Evolutionary conservation across 2,329 filamentous ascomycete species (phyloP).

Genomic region (Penicillium sp.): DNA sequence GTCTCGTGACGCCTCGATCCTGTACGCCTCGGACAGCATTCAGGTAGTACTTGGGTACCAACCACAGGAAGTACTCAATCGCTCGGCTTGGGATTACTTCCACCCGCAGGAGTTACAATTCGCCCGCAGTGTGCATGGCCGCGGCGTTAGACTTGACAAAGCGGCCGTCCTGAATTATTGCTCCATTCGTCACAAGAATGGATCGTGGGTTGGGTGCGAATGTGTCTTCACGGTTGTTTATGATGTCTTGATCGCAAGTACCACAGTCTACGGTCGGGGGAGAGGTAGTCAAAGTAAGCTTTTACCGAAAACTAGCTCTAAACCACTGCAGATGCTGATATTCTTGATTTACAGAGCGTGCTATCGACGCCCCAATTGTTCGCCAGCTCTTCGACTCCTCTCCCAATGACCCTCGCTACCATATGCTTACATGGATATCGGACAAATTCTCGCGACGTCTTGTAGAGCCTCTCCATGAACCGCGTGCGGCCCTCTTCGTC

Average conservation of each 20-base stretch:
- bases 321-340: not conserved
- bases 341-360: slow-evolving; percentile 65
- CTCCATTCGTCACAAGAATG: slow-evolving; percentile 70
- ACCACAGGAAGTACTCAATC: slow-evolving; percentile 75
- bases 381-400: slow-evolving; percentile 81
- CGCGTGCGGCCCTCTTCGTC: slow-evolving; percentile 80
- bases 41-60: slow-evolving; percentile 81
- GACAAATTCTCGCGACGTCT: slow-evolving; percentile 69
- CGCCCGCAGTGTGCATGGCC: slow-evolving; percentile 73
- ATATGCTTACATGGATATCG: slow-evolving; percentile 86
- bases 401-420: slow-evolving; percentile 81
- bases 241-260: slow-evolving; percentile 84
- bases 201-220: slow-evolving; percentile 79
- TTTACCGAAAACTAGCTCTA: too few species aligned
- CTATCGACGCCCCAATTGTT: slow-evolving; percentile 77
- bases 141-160: slow-evolving; percentile 78
- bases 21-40: slow-evolving; percentile 84
- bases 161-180: slow-evolving; percentile 84
- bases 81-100: slow-evolving; percentile 84
- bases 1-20: slow-evolving; percentile 74
- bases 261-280: slow-evolving; percentile 74
- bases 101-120: slow-evolving; percentile 80
- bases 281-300: slow-evolving; percentile 75
- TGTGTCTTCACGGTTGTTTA: slow-evolving; percentile 90
- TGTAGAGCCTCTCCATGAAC: slow-evolving; percentile 71